Evolutionary conservation across 2,329 filamentous ascomycete species (phyloP), one percentile per base, ranked within the genome.

Genomic region (Sporothrix globosa): DNA sequence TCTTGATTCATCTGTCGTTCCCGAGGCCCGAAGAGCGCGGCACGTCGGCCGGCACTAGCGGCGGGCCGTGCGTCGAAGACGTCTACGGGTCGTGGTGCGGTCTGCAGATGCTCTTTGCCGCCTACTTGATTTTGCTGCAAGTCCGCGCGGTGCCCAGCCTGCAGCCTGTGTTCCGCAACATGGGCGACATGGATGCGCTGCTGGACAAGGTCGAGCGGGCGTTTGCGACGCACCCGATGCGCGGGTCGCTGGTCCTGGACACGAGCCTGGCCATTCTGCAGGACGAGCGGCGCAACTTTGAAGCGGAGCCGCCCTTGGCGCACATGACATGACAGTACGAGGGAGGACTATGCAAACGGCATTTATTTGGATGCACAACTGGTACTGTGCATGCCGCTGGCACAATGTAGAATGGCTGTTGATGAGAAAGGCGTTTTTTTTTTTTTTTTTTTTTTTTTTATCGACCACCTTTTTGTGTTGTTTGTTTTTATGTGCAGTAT

Each of bases 101-200:
- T 11, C 34, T 60, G 56, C 56, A 60, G 17, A 60, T 60, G 56
- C 30, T 60, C 19, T 60, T 60, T 21, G 56, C 56, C 30, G 56
- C 56, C 30, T 60, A 60, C 19, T 11, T 60, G 30, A 60, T 60
- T 41, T n/a, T 60, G 56, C 30, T 60, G 27, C 56, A 60, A 9
- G 56, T 60, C 30, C 56, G 56, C 30, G 21, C 34, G 1, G 56
- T 60, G 30, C 56, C 56, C 6, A 41, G 56, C 17, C 56, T 60
- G 30, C n/a, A 13, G 56, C 56, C 56, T 34, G 56, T 60, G 56
- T 60, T 60, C 56, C 56, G 56, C 56, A 60, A 60, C 56, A 41
- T 60, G 21, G 56, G 56, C 30, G 56, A 60, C 56, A 21, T 41
- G 56, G 56, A 60, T 34, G 30, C 56, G 56, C 56, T 60, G 56